These are phyloP conservation scores for Plantago major DNA, from an alignment of 257 asterid species.

Conservation along the genomic window DNA sequence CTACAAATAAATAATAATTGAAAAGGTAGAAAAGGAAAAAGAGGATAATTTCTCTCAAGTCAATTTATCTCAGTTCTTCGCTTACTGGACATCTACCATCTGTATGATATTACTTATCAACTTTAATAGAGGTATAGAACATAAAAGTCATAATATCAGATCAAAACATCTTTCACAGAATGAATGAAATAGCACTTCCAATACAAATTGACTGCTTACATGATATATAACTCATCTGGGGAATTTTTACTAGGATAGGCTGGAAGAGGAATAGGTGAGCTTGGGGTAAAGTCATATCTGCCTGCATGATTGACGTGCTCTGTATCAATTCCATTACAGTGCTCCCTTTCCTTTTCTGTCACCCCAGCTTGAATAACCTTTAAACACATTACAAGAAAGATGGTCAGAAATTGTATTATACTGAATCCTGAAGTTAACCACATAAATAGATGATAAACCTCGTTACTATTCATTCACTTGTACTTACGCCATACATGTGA, in stretches of 20 bases:
- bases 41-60: background rate
- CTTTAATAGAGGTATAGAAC: background rate
- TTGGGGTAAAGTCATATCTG: conserved; percentile 24
- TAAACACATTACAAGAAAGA: conserved; percentile 7
- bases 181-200: conserved; percentile 1
- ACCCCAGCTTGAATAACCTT: conserved; percentile 34
- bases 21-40: background rate
- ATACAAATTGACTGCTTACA: conserved; percentile 29
- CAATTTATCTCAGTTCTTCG: background rate
- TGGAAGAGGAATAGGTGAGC: conserved; percentile 56
- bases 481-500: too few relatives aligned
- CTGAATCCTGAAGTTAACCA: conserved; percentile 1
- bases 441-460: background rate
- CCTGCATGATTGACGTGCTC: conserved; percentile 12
- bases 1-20: background rate
- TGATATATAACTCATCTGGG: conserved; percentile 41
- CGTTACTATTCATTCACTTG: background rate
- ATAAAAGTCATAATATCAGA: conserved; percentile 5
- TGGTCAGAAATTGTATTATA: conserved; percentile 9
- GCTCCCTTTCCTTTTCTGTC: conserved; percentile 28
- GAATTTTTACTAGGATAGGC: conserved; percentile 15
- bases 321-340: conserved; percentile 23
- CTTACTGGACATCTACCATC: background rate
- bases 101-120: background rate
- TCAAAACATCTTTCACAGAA: background rate